Conservation (phyloP, 768 basidiomycete genomes). For the Lentinus brumalis region DNA sequence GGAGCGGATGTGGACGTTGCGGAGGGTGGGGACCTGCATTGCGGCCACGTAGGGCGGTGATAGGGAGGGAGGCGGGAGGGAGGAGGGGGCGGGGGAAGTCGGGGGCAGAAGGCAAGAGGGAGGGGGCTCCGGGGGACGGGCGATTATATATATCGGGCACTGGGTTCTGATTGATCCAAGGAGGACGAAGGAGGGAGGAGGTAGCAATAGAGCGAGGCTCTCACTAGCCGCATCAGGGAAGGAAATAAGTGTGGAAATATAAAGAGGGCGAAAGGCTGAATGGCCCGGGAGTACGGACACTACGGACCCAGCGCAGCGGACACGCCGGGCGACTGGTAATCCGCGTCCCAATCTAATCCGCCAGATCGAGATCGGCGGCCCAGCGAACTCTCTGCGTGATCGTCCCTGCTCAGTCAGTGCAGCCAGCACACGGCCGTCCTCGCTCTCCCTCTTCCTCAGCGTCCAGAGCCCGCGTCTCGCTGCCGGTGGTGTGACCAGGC, state of each 20-base stretch:
- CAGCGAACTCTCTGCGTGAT: constrained; percentile 16
- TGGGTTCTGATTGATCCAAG: constrained; percentile 16
- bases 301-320: constrained; percentile 2
- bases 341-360: constrained; percentile 15
- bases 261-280: background rate
- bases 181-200: constrained; percentile 5
- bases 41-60: constrained; percentile 18
- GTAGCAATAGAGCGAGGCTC: constrained; percentile 12
- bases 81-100: constrained; percentile 17
- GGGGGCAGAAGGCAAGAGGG: constrained; percentile 17
- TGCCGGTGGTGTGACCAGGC: constrained; percentile 6
- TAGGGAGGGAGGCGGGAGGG: constrained; percentile 22
- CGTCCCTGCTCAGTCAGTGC: constrained; percentile 12
- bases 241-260: constrained; percentile 13
- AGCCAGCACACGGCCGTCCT: background rate
- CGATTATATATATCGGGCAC: constrained; percentile 23
- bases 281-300: constrained; percentile 18
- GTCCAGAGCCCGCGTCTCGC: constrained; percentile 2
- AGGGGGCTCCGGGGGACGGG: constrained; percentile 6
- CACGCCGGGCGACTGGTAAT: constrained; percentile 7
- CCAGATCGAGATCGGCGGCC: constrained; percentile 10
- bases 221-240: constrained; percentile 17
- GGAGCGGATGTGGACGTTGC: constrained; percentile 72
- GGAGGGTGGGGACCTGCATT: constrained; percentile 77
- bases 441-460: constrained; percentile 6